A percentile compares a stretch with the other conserved stretches of the same genome.
Evolutionary conservation across 108 stramenopile genomes (phyloP).

Genomic region (Aurantiochytrium sp.): DNA sequence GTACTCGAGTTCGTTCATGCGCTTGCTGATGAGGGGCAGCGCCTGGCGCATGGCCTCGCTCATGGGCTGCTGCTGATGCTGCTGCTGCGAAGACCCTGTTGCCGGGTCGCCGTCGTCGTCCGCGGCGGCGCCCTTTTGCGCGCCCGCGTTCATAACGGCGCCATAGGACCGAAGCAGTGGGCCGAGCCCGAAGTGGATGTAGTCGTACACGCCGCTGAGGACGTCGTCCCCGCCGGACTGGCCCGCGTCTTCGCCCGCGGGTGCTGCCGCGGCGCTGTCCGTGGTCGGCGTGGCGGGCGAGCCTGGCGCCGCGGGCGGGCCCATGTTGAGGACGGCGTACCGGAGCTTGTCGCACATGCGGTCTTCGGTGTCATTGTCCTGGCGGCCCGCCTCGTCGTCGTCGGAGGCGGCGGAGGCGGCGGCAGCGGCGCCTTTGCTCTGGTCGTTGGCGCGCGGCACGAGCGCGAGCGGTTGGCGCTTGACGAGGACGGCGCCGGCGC

Average conservation of each 20-base stretch:
- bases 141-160: not conserved
- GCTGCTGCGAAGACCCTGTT: not conserved
- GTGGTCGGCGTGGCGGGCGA: not conserved
- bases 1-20: not conserved
- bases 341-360: slow-evolving; percentile 1
- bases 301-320: not conserved
- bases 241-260: not conserved
- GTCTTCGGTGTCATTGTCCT: no score
- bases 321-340: not conserved
- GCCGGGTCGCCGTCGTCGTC: not conserved
- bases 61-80: no score
- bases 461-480: not conserved
- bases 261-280: not conserved
- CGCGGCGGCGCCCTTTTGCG: no score
- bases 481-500: slow-evolving; percentile 11
- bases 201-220: not conserved
- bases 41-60: slow-evolving; percentile 10
- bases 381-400: no score
- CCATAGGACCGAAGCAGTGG: slow-evolving; percentile 3
- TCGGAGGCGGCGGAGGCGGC: no score
- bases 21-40: slow-evolving; percentile 3
- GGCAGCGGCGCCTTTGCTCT: no score
- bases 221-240: not conserved
- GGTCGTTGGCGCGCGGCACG: not conserved
- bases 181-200: not conserved